Conservation (phyloP, 257 asterid species). For the Henckelia pumila region DNA sequence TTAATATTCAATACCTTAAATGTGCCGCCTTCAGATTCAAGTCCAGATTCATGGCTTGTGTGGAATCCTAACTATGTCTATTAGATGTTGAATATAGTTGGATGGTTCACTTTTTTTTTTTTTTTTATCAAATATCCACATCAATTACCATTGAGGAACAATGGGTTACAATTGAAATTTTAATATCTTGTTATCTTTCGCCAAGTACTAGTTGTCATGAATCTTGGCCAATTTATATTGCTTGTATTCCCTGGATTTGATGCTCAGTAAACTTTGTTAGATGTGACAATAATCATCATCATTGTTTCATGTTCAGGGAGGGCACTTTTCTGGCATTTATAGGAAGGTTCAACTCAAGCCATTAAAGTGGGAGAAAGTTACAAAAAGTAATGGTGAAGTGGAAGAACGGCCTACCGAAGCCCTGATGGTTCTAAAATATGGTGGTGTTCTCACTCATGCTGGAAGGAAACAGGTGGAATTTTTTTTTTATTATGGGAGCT, state of each 20-base stretch:
- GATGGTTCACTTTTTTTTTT: background rate
- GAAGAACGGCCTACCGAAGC: constrained; percentile 95
- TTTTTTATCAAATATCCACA: background rate
- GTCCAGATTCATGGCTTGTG: no score
- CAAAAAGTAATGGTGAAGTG: constrained; percentile 76
- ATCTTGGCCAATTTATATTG: background rate
- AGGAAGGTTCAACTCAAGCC: constrained; percentile 98
- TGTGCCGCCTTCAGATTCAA: no score
- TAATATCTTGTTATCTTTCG: background rate
- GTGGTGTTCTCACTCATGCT: constrained; percentile 99
- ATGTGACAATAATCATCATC: constrained; percentile 6
- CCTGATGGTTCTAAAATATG: constrained; percentile 95
- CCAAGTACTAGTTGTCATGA: background rate
- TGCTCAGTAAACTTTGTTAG: constrained; percentile 13
- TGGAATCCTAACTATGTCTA: background rate
- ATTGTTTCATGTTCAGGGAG: constrained; percentile 57
- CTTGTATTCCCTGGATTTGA: background rate
- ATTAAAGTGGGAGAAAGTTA: constrained; percentile 77
- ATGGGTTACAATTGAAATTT: background rate
- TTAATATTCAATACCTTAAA: no score
- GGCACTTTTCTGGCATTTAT: constrained; percentile 97
- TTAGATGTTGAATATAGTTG: background rate
- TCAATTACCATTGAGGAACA: background rate
- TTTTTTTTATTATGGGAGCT: constrained; percentile 19
- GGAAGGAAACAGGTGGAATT: constrained; percentile 86